phyloP scores from a whole-genome alignment of 1,284 basidiomycete genomes.

The Naganishia sp. region DNA sequence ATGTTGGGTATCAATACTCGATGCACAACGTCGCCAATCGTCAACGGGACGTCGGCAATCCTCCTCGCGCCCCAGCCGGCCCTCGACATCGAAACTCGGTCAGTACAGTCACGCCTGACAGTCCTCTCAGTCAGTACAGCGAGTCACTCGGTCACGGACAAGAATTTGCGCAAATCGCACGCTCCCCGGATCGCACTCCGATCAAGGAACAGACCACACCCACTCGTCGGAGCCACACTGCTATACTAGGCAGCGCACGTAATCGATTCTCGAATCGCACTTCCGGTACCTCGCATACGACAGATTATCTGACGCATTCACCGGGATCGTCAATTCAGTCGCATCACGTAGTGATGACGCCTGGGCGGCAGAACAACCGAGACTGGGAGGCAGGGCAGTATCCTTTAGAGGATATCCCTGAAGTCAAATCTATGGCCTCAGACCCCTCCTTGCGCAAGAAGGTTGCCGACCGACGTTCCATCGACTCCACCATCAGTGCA shows the following conservation, averaged over 20 bases:
- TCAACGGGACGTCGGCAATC: neutral
- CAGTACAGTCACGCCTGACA: conserved; percentile 10
- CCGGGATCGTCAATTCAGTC: conserved; percentile 10
- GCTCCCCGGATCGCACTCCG: conserved; percentile 6
- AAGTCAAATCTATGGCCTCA: conserved; percentile 26
- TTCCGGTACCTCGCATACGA: conserved; percentile 20
- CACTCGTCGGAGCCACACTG: conserved; percentile 20
- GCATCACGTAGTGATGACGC: conserved; percentile 18
- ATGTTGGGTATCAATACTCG: conserved; percentile 1
- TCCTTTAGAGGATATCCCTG: conserved; percentile 16
- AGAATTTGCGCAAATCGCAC: neutral
- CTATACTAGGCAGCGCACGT: conserved; percentile 14
- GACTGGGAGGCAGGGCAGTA: conserved; percentile 9
- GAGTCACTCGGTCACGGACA: conserved; percentile 18
- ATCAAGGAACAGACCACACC: conserved; percentile 16
- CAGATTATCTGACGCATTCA: conserved; percentile 23
- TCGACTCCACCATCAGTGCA: conserved; percentile 12
- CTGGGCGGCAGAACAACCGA: conserved; percentile 6
- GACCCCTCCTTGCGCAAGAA: conserved; percentile 21
- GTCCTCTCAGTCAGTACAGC: conserved; percentile 21
- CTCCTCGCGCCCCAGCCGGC: conserved; percentile 1
- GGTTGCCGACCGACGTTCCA: conserved; percentile 18
- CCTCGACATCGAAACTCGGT: conserved; percentile 17
- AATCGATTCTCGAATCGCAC: conserved; percentile 25
- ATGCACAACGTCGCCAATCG: neutral